Percentiles rank a stretch among this genome's conserved stretches.
phyloP scores from a whole-genome alignment of 345 rosid genomes.

The Erucastrum elatum region DNA sequence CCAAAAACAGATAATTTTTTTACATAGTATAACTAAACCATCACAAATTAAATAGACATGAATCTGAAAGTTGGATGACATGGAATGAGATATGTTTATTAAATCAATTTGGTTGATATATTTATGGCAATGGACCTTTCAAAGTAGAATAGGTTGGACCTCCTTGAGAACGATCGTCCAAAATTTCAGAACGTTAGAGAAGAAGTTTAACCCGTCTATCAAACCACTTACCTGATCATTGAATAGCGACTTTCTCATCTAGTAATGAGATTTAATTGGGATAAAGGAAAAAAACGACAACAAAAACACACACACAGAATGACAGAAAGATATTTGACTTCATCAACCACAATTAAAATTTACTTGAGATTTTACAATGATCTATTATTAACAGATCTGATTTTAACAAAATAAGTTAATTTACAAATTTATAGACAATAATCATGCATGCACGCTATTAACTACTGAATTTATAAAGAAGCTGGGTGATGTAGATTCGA shows the following conservation, averaged over 20 bases:
- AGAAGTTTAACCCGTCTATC: no score
- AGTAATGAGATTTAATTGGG: no score
- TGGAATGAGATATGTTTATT: no score
- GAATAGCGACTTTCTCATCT: no score
- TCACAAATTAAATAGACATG: background rate
- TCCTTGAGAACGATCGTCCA: no score
- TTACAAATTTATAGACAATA: background rate
- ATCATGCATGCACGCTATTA: background rate
- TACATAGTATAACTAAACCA: background rate
- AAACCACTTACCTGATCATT: no score
- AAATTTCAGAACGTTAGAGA: no score
- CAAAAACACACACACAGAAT: no score
- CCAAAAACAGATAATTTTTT: background rate
- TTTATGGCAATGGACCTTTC: no score
- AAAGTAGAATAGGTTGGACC: no score
- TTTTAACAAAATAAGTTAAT: background rate
- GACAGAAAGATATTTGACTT: background rate
- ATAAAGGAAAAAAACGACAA: no score
- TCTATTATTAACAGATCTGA: background rate
- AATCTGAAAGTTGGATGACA: background rate
- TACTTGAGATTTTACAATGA: background rate
- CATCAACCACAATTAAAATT: background rate
- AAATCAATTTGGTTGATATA: no score
- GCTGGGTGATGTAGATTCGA: background rate
- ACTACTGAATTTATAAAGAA: background rate